phyloP scores from a whole-genome alignment of 164 flowering plant species.

The Buxus sempervirens region DNA sequence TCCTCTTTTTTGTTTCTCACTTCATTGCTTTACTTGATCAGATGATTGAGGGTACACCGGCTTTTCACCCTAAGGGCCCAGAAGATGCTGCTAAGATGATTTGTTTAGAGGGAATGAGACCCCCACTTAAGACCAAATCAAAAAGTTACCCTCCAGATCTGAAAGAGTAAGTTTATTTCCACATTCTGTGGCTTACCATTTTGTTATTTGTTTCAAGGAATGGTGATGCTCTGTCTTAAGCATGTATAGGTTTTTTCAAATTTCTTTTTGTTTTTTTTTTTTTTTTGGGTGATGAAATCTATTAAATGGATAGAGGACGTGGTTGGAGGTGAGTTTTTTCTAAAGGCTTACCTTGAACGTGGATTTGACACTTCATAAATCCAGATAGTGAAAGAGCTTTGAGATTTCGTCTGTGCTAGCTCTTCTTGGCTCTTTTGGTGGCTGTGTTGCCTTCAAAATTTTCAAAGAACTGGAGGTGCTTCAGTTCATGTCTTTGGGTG shows the following conservation, averaged over 20 bases:
- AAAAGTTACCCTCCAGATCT: conserved; percentile 73
- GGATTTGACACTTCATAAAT: neutral
- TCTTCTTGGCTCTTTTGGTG: neutral
- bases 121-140: conserved; percentile 60
- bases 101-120: conserved; percentile 72
- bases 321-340: neutral
- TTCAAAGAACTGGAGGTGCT: neutral
- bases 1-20: neutral
- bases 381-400: neutral
- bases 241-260: neutral
- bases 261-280: no score
- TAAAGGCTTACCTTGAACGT: neutral
- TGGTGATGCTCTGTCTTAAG: neutral
- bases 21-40: conserved; percentile 24
- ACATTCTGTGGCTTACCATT: neutral
- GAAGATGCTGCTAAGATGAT: conserved; percentile 68
- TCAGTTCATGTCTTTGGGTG: neutral
- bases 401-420: neutral
- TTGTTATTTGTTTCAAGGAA: neutral
- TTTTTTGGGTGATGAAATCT: no score
- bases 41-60: conserved; percentile 87
- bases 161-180: conserved; percentile 60
- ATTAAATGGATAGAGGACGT: neutral
- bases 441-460: neutral
- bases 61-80: conserved; percentile 76